Conservation (phyloP, 2,329 filamentous ascomycete species). For the Domatiomyces catenatus region DNA sequence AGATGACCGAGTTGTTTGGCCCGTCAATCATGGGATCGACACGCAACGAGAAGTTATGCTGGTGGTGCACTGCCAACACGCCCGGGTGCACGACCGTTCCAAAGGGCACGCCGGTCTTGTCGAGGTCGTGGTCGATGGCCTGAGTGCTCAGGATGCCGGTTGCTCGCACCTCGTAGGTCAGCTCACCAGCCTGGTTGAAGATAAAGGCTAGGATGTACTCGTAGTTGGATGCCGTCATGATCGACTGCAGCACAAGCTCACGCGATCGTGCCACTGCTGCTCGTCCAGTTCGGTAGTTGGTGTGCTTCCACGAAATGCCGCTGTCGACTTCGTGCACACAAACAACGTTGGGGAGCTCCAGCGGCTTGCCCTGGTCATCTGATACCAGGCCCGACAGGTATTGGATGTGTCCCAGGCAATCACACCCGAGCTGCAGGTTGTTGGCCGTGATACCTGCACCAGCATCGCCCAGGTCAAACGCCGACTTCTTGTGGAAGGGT, state of each 20-base stretch:
- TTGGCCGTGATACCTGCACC: slow-evolving; percentile 54
- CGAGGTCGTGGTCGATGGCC: slow-evolving; percentile 42
- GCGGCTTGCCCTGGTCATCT: slow-evolving; percentile 43
- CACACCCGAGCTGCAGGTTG: slow-evolving; percentile 53
- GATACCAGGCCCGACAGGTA: slow-evolving; percentile 46
- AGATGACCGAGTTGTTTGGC: slow-evolving; percentile 38
- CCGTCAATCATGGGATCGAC: slow-evolving; percentile 44
- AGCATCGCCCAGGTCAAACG: slow-evolving; percentile 55
- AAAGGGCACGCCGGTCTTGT: slow-evolving; percentile 47
- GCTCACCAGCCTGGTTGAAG: slow-evolving; percentile 54
- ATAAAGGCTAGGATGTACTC: slow-evolving; percentile 59
- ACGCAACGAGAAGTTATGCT: slow-evolving; percentile 59
- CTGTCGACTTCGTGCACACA: slow-evolving; percentile 58
- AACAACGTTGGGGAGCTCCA: slow-evolving; percentile 49
- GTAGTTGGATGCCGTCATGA: slow-evolving; percentile 58
- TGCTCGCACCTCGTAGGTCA: slow-evolving; percentile 52
- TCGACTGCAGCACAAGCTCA: slow-evolving; percentile 52
- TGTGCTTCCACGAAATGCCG: slow-evolving; percentile 57
- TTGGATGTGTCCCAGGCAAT: slow-evolving; percentile 55
- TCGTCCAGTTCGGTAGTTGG: slow-evolving; percentile 51
- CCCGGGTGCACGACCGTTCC: slow-evolving; percentile 56
- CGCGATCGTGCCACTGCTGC: slow-evolving; percentile 49
- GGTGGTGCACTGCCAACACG: slow-evolving; percentile 54
- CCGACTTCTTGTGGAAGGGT: slow-evolving; percentile 54
- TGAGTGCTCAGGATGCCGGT: slow-evolving; percentile 54